Percentiles rank a stretch among this genome's conserved stretches.
Evolutionary conservation across 73 alveolate genomes (phyloP).

Genomic region (Stentor roeselii): DNA sequence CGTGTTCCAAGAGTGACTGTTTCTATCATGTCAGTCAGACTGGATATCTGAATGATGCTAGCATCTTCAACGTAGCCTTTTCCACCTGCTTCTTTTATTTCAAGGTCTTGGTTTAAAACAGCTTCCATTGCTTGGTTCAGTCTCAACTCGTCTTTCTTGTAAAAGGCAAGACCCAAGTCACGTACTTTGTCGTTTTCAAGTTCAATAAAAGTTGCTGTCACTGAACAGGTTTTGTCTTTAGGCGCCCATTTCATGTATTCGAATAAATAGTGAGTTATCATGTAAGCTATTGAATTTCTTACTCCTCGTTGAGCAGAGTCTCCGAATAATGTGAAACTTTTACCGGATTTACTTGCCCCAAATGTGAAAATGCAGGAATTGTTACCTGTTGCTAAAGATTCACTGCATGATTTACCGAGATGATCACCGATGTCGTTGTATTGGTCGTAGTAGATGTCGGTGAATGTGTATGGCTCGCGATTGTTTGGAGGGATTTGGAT

Average conservation of each 20-base stretch:
- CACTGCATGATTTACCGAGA: not conserved
- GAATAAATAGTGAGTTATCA: not conserved
- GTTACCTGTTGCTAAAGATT: not conserved
- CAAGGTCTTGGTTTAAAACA: not conserved
- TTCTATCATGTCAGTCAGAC: not conserved
- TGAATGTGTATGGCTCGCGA: slow-evolving; percentile 1
- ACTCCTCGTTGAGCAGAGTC: not conserved
- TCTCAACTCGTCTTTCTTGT: not conserved
- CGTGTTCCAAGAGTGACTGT: not conserved
- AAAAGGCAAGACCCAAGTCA: slow-evolving; percentile 12
- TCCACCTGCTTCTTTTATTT: not conserved
- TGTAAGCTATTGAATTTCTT: not conserved
- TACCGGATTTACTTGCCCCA: slow-evolving; percentile 17
- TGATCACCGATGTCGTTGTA: not conserved
- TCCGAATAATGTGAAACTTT: not conserved
- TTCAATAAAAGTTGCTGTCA: slow-evolving; percentile 10
- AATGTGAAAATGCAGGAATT: not conserved
- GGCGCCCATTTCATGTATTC: not conserved
- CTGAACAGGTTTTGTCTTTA: not conserved
- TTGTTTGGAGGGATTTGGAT: slow-evolving; percentile 6
- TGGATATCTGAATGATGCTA: not conserved
- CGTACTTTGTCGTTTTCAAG: not conserved
- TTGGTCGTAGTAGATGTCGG: not conserved
- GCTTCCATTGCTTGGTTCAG: not conserved
- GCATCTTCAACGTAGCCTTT: slow-evolving; percentile 10